phyloP scores from a whole-genome alignment of 1,139 yeast genomes.

The Nakaseomyces sp. region DNA sequence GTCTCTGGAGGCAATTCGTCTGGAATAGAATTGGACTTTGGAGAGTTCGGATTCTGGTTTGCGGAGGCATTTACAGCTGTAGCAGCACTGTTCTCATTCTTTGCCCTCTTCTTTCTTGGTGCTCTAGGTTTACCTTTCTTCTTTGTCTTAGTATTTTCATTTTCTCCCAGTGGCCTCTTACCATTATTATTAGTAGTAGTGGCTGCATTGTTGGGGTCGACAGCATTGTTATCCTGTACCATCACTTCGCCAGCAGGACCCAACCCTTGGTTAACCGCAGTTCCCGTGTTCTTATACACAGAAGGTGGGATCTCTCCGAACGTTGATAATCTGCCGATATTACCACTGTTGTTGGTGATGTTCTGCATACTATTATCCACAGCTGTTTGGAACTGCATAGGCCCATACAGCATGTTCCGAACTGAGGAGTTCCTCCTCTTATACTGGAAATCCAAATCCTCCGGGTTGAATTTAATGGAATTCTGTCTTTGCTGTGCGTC shows the following conservation, averaged over 20 bases:
- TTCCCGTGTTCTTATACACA: background rate
- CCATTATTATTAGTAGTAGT: background rate
- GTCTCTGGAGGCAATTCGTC: slow-evolving; percentile 6
- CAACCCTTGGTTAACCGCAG: background rate
- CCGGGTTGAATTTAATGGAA: slow-evolving; percentile 24
- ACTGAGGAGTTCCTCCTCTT: slow-evolving; percentile 26
- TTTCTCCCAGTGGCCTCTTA: slow-evolving; percentile 1
- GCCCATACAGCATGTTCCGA: slow-evolving; percentile 11
- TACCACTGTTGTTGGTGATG: background rate
- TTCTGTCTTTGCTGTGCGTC: slow-evolving; percentile 19
- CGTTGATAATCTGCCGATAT: background rate
- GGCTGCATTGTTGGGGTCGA: background rate
- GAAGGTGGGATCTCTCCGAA: slow-evolving; percentile 1
- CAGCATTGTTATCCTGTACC: background rate
- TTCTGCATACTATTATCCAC: slow-evolving; percentile 10
- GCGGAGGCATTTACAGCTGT: background rate
- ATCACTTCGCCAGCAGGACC: slow-evolving; percentile 1
- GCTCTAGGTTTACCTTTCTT: background rate
- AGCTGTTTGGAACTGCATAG: slow-evolving; percentile 5
- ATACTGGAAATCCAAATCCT: slow-evolving; percentile 25
- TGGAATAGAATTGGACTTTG: background rate
- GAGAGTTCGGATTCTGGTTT: background rate
- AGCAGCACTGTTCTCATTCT: background rate
- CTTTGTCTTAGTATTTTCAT: slow-evolving; percentile 3
- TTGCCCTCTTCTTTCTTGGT: slow-evolving; percentile 2